Conservation (phyloP, 345 rosid species). For the Dovyalis caffra region DNA sequence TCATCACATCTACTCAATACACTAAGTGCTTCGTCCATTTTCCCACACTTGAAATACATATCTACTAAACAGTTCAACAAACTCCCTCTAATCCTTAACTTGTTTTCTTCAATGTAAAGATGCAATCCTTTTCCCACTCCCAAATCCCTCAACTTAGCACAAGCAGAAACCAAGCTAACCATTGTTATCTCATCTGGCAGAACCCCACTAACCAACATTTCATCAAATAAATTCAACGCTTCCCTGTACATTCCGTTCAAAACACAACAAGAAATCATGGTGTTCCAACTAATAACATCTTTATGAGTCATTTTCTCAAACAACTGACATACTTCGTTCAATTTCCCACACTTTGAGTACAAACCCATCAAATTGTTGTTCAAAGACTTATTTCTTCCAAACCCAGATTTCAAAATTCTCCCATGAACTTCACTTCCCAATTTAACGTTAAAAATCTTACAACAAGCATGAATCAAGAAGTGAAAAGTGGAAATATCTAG, state of each 20-base stretch:
- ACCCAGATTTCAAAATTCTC: slow-evolving; percentile 17
- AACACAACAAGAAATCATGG: slow-evolving; percentile 16
- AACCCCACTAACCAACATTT: slow-evolving; percentile 11
- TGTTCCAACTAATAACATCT: slow-evolving; percentile 16
- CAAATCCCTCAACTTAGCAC: slow-evolving; percentile 12
- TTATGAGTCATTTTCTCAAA: neutral
- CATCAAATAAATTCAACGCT: slow-evolving; percentile 10
- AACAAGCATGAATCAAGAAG: slow-evolving; percentile 8
- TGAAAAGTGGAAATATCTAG: slow-evolving; percentile 6
- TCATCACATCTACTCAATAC: neutral
- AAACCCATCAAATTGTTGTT: slow-evolving; percentile 16
- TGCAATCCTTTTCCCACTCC: slow-evolving; percentile 2
- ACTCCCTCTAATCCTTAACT: neutral
- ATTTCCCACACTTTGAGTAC: slow-evolving; percentile 3
- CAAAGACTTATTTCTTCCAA: slow-evolving; percentile 5
- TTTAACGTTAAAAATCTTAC: neutral
- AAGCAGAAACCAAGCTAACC: slow-evolving; percentile 10
- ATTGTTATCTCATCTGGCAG: slow-evolving; percentile 15
- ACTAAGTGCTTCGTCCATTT: slow-evolving; percentile 5
- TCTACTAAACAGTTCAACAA: slow-evolving; percentile 12
- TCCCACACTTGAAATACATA: slow-evolving; percentile 10
- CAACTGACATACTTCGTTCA: slow-evolving; percentile 4
- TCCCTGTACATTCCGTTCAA: slow-evolving; percentile 6
- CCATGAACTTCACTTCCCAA: slow-evolving; percentile 11
- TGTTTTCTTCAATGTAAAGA: neutral